Base-by-base conservation (phyloP, 2,329 filamentous ascomycete species). In the Ophiostoma montium region DNA sequence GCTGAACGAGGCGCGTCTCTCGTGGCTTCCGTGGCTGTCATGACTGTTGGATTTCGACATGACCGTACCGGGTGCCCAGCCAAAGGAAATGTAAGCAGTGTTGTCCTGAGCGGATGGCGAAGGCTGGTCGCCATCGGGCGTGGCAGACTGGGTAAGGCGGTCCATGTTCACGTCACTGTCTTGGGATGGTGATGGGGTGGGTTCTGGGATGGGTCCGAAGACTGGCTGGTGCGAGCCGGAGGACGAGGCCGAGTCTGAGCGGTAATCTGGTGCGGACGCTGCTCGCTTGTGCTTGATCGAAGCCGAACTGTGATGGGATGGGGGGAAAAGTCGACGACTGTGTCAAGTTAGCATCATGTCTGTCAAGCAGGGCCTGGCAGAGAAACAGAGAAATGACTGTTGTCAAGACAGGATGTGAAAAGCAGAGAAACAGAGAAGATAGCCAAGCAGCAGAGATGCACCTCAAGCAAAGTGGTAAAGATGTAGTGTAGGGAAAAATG, bases 231-330 rank as follows among this genome's bases (percentile, higher is more conserved):
- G 53, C 30, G n/a, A 47, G 31, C 39, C 54, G 54, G 50, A 59
- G 43, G 30, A 54, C 47, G 21, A 52, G 30, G 9, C 43, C 54
- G n/a, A 61, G 23, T 27, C 54, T 5, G 59, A 62, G 9, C 64
- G 59, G 47, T 70, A 68, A 51, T 69, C 64, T 11, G 72, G 71
- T 7, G 71, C 72, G 9, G 72, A 75, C 16, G 67, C 65, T 3
- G 71, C 67, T 50, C 72, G 62, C 56, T 73, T 75, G 57, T 76
- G 72, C 33, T 61, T 57, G 45, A 58, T 65, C 1, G 59, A 51
- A 27, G 53, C 43, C 35, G 56, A 46, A 27, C 52, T 47, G 41
- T 31, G 13, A 42, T 8, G 23, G 8, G 23, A 27, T 8, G 23
- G 8, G 23, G 23, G 8, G 4, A 8, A 4, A 4, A 27, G 4